Evolutionary conservation across 805 yeast genomes (phyloP), one percentile per base, ranked within the genome.

Genomic region (Ogataea saltuana): DNA sequence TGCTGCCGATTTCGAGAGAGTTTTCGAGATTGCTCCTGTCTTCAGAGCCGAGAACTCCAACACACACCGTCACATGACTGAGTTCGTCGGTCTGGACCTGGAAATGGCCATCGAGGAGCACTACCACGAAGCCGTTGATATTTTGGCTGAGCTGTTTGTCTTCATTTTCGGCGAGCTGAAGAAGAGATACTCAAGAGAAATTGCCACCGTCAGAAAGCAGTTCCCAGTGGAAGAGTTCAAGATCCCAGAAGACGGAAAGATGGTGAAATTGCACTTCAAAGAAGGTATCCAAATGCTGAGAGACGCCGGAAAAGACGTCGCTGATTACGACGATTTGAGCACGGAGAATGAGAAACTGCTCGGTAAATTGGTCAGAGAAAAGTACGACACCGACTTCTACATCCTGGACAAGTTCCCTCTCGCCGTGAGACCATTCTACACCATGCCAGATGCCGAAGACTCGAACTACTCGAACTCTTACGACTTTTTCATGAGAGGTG

Each of bases 401-500:
- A 87, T 93, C 61, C 80, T 93, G 69, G 99, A 93, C 77, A 93
- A 93, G 70, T 93, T 93, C 87, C 99, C 99, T 60, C 76, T 89
- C 63, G 93, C 88, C 22, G 80, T 90, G 43, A 84, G 99, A 76
- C 99, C 99, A 45, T 93, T 93, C 80, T 93, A 93, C 79, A 93
- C 99, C 37, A 93, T 93, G 99, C 98, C 99, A 50, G 97, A 89
- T 66, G 77, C 98, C 15, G 84, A 81, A 60, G 90, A 93, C 71
- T 81, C 96, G 51, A 77, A 84, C 57, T 90, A 90, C 73, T 90
- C 98, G 51, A 93, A 93, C 80, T 91, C 98, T 16, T 93, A 91
- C 65, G 99, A 93, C 73, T 93, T 93, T 83, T 93, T 93, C 79
- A 93, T 93, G 99, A 85, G 99, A 75, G 99, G 99, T 65, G 99